Base-by-base conservation (phyloP, 2,329 filamentous ascomycete species). In the Dothideomycetidae sp. region DNA sequence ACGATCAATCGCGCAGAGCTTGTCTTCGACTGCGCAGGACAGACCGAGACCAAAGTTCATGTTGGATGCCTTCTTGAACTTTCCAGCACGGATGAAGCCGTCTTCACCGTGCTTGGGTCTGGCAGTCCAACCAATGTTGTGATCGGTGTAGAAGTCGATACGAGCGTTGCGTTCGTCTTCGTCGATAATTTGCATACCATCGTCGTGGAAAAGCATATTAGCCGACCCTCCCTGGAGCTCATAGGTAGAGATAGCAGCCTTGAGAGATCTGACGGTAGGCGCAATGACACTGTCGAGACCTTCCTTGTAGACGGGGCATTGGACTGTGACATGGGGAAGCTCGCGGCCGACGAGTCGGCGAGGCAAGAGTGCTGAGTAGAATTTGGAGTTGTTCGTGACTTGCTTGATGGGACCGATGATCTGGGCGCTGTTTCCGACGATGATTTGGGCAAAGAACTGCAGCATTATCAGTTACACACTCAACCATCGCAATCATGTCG, bases 221-320 rank as follows among this genome's bases (percentile, higher is more conserved):
- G 77, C 78, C 5, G 77, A 80, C n/a, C 79, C 79, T 44, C 79
- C 79, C 51, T 83, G 78, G 12, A 81, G 64, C 53, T 83, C 79
- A 50, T 83, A 84, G 0, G 76, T 81, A 19, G 75, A 78, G 52
- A 83, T 82, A 44, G 78, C 78, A 48, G 78, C 70, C 60, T 84
- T 84, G 58, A 86, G 70, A 2, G 80, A 85, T 50, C 74, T 75
- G 49, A 86, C 72, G 0, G 81, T 88, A 5, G 81, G 81, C 13
- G 68, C 70, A 50, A 86, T 85, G 56, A 92, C 83, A 43, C 66
- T 73, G 23, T 62, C 62, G 2, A 92, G 67, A 46, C 82, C 81
- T 55, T 92, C 83, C 56, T 88, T 90, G 63, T 90, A 92, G 0
- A 92, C 81, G 3, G 83, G 83, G 55, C 81, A 86, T 53, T 93